Conservation (phyloP, 202 grass and related monocot genomes). For the Alloteropsis angusta region DNA sequence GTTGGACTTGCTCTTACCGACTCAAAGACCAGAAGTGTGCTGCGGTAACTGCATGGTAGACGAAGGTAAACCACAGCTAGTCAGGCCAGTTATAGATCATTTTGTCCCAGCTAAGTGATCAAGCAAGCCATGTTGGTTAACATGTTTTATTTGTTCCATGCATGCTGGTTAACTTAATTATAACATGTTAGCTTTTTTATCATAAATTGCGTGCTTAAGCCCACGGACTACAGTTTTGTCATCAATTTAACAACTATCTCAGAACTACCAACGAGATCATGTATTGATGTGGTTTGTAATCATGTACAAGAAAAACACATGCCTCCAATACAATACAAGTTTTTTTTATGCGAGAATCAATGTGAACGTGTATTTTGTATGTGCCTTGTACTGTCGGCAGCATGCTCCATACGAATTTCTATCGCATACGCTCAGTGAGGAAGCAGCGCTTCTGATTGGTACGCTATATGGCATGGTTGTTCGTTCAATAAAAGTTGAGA, state of each 20-base stretch:
- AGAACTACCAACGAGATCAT: not conserved
- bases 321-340: not conserved
- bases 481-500: too few relatives aligned
- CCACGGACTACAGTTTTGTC: conserved; percentile 29
- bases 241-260: not conserved
- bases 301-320: not conserved
- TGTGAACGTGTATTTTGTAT: too few relatives aligned
- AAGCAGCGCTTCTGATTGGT: too few relatives aligned
- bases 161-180: conserved; percentile 20
- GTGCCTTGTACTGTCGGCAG: too few relatives aligned
- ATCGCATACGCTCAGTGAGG: too few relatives aligned
- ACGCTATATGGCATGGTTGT: too few relatives aligned
- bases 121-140: not conserved
- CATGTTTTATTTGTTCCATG: conserved; percentile 9
- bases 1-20: too few relatives aligned
- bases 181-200: not conserved
- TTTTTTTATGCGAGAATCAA: not conserved
- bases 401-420: too few relatives aligned
- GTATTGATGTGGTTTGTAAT: not conserved
- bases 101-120: not conserved
- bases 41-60: conserved; percentile 33
- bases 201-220: not conserved
- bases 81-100: not conserved
- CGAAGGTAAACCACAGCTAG: not conserved
- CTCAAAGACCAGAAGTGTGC: conserved; percentile 56